These are phyloP conservation scores for Lavandula angustifolia DNA, from an alignment of 257 asterid species.

Conservation along the genomic window DNA sequence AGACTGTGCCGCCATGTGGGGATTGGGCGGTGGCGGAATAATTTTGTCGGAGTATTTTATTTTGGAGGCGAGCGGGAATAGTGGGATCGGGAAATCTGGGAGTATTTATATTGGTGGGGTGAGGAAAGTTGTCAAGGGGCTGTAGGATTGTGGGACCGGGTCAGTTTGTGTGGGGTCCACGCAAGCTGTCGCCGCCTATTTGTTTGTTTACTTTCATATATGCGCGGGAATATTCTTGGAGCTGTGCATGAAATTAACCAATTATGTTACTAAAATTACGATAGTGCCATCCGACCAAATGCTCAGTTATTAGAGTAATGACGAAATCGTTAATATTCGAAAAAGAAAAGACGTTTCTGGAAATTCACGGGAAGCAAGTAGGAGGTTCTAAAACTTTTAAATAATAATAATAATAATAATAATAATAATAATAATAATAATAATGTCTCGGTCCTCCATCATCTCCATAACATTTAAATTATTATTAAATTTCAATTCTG, in stretches of 20 bases:
- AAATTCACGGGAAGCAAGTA: no score
- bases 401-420: no score
- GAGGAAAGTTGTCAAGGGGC: conserved; percentile 28
- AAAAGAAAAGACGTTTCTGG: no score
- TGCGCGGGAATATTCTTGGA: conserved; percentile 34
- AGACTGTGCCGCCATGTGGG: conserved; percentile 29
- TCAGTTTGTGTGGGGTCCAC: conserved; percentile 23
- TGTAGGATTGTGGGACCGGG: conserved; percentile 35
- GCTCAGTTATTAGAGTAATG: no score
- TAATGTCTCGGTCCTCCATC: no score
- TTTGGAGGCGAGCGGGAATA: conserved; percentile 39
- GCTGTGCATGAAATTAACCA: not conserved
- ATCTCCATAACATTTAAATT: no score
- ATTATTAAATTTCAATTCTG: no score
- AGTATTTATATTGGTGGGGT: conserved; percentile 24
- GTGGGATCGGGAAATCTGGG: conserved; percentile 22
- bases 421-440: no score
- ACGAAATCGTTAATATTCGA: no score
- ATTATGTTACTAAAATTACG: no score
- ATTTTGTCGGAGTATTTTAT: not conserved
- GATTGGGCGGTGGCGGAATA: conserved; percentile 10
- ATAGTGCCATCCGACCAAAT: no score
- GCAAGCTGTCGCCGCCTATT: conserved; percentile 27
- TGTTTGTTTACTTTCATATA: not conserved
- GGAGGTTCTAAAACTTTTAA: no score